Evolutionary conservation across 345 rosid species (phyloP).

Genomic region (Populus alba): DNA sequence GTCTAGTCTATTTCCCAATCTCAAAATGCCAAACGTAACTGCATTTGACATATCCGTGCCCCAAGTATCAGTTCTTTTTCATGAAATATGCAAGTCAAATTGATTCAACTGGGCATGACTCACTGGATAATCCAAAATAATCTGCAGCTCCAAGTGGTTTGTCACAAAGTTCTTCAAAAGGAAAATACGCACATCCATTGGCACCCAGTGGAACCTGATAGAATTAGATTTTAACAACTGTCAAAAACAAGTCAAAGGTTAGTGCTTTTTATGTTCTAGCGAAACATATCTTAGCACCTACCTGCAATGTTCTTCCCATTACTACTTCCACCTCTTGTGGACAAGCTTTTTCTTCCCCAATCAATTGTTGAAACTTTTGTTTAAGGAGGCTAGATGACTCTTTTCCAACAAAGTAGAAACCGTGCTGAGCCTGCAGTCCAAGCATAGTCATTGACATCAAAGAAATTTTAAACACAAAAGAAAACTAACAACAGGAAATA

Average conservation of each 20-base stretch:
- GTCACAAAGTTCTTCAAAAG: conserved; percentile 86
- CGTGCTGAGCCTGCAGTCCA: conserved; percentile 73
- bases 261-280: not conserved
- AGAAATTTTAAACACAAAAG: not conserved
- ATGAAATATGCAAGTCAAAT: not conserved
- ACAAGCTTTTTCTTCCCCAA: conserved; percentile 49
- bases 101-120: conserved; percentile 32
- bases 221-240: not conserved
- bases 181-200: conserved; percentile 87
- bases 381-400: conserved; percentile 52
- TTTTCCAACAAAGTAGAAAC: conserved; percentile 81
- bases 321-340: conserved; percentile 83
- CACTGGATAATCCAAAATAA: conserved; percentile 92
- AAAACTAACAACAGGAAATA: conserved; percentile 13
- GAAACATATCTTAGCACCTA: conserved; percentile 20
- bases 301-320: conserved; percentile 90
- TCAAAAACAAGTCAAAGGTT: not conserved
- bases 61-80: not conserved
- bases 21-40: conserved; percentile 1
- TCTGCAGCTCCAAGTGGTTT: conserved; percentile 97
- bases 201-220: conserved; percentile 77
- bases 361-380: conserved; percentile 66
- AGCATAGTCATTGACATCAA: not conserved
- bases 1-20: conserved; percentile 1
- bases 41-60: not conserved